phyloP scores from a whole-genome alignment of 208 protist genomes.

The Acanthamoeba sp. region DNA sequence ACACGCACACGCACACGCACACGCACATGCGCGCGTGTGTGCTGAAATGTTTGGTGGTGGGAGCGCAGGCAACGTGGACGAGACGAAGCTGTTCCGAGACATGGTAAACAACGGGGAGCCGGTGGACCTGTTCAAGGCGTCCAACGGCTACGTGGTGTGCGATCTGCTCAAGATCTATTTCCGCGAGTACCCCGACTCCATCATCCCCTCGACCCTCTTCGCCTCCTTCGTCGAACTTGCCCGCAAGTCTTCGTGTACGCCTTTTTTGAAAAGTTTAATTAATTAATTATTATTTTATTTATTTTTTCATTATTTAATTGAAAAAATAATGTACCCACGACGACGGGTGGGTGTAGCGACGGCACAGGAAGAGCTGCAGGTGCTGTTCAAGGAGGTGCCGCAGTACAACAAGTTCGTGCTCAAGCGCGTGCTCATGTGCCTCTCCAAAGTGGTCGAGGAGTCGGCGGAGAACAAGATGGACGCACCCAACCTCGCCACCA shows the following conservation, averaged over 20 bases:
- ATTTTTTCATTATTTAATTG: neutral
- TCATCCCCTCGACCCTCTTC: slow-evolving; percentile 13
- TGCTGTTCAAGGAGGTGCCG: slow-evolving; percentile 25
- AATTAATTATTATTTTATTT: neutral
- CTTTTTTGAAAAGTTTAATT: neutral
- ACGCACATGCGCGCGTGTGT: too few relatives aligned
- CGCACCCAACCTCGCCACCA: slow-evolving; percentile 22
- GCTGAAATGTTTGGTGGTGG: neutral
- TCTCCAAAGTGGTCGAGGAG: slow-evolving; percentile 11
- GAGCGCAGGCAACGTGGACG: slow-evolving; percentile 11
- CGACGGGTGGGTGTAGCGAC: neutral
- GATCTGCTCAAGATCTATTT: slow-evolving; percentile 23
- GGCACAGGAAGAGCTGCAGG: neutral
- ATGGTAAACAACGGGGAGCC: slow-evolving; percentile 19
- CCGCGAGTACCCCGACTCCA: slow-evolving; percentile 32
- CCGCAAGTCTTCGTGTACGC: slow-evolving; percentile 16
- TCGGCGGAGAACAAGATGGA: slow-evolving; percentile 27
- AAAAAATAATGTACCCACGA: neutral
- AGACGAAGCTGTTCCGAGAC: neutral
- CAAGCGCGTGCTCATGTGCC: slow-evolving; percentile 24
- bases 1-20: too few relatives aligned
- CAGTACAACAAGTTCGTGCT: slow-evolving; percentile 24
- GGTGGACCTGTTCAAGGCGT: slow-evolving; percentile 23
- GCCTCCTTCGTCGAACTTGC: neutral
- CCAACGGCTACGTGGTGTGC: slow-evolving; percentile 44